Conservation (phyloP, 1,284 basidiomycete genomes). For the Coniferiporia weirii region DNA sequence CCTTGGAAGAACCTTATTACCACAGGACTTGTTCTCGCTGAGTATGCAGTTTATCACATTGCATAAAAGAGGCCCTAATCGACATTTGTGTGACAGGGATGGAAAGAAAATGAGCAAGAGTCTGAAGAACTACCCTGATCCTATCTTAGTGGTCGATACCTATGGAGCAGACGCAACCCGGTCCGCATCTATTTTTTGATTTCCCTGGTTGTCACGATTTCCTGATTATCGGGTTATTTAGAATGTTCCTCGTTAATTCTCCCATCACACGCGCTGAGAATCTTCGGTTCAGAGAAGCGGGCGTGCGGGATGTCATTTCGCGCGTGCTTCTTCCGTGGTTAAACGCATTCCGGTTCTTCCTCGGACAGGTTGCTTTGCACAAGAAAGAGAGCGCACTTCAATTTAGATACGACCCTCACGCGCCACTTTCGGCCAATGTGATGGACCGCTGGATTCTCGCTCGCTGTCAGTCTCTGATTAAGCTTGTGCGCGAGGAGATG, state of each 20-base stretch:
- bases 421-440: slow-evolving; percentile 84
- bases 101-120: slow-evolving; percentile 99
- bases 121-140: slow-evolving; percentile 97
- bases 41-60: slow-evolving; percentile 43
- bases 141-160: slow-evolving; percentile 83
- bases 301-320: slow-evolving; percentile 94
- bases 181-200: slow-evolving; percentile 32
- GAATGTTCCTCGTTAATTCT: slow-evolving; percentile 98
- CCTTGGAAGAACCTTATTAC: slow-evolving; percentile 99
- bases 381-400: slow-evolving; percentile 79
- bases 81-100: slow-evolving; percentile 49
- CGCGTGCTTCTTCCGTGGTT: slow-evolving; percentile 98
- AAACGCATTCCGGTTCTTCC: slow-evolving; percentile 98
- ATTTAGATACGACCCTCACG: slow-evolving; percentile 87
- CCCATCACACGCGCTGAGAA: slow-evolving; percentile 98
- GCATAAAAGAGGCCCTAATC: background rate
- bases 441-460: slow-evolving; percentile 99
- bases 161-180: slow-evolving; percentile 97
- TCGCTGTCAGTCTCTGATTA: slow-evolving; percentile 93
- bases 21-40: slow-evolving; percentile 92
- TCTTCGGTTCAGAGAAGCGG: slow-evolving; percentile 96
- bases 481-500: slow-evolving; percentile 92
- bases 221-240: slow-evolving; percentile 26
- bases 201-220: background rate
- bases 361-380: slow-evolving; percentile 88